These are phyloP conservation scores for Plasmodium inui DNA, from an alignment of 169 alveolate species.

Conservation along the genomic window DNA sequence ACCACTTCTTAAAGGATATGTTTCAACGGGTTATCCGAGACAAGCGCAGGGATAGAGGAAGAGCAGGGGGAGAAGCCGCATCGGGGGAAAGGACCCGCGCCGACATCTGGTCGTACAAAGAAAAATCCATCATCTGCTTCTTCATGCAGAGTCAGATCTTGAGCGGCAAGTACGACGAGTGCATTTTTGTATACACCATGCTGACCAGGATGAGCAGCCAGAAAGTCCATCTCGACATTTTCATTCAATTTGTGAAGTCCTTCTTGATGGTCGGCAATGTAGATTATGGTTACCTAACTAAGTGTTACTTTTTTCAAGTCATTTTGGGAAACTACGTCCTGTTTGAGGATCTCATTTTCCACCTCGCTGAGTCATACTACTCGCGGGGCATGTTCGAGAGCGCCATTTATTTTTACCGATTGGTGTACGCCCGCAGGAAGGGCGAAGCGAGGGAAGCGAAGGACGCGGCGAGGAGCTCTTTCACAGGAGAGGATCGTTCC, in stretches of 20 bases:
- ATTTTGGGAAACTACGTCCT: neutral
- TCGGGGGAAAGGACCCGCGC: neutral
- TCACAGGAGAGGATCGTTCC: too few relatives aligned
- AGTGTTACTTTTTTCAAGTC: neutral
- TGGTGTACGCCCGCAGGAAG: constrained; percentile 4
- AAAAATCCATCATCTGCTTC: constrained; percentile 34
- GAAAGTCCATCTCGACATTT: constrained; percentile 33
- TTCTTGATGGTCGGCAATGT: constrained; percentile 8
- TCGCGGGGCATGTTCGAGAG: neutral
- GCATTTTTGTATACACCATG: constrained; percentile 23
- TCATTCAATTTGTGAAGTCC: constrained; percentile 36
- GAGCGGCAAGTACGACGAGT: constrained; percentile 65
- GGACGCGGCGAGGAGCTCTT: too few relatives aligned
- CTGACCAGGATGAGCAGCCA: neutral
- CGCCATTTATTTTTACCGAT: constrained; percentile 27
- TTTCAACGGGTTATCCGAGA: neutral
- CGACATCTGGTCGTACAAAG: neutral
- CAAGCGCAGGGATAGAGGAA: too few relatives aligned
- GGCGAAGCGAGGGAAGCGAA: neutral
- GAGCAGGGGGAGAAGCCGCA: neutral
- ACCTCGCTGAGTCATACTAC: constrained; percentile 51
- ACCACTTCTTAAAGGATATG: constrained; percentile 46
- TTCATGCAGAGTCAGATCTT: constrained; percentile 71
- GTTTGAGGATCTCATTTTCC: constrained; percentile 42
- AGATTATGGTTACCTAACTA: neutral